Base-by-base conservation (phyloP, 306 rosid species). In the Vicia villosa region DNA sequence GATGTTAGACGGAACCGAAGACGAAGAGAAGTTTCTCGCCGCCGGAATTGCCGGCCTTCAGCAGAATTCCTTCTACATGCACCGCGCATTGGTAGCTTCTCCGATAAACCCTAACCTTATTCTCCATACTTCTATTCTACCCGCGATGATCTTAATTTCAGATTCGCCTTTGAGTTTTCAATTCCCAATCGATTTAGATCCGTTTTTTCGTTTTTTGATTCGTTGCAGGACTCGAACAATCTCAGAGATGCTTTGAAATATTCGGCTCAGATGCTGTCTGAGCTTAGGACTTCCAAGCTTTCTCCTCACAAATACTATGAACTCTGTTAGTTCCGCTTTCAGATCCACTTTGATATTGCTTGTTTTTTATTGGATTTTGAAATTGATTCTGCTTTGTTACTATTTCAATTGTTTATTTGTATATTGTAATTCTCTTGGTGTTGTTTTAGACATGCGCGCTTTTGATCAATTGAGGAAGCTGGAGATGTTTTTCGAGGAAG, bases 201-300 rank as follows among this genome's bases (percentile, higher is more conserved):
- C 17, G 6, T 66, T 74, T 24, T 70, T 21, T 10, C 14, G 4
- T 3, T 50, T 50, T 50, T 5, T 16, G 61, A 16, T 83, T 77
- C 36, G 41, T 50, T 49, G 37, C 72, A 94, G 99, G 99, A 94
- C 65, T 91, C 99, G 14, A 94, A 94, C 56, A 94, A 94, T 85
- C 92, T 94, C 38, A 87, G 92, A 49, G 99, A 94, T 51, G 99
- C 99, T 32, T 77, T 94, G 81, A 94, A 91, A 75, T 94, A 87
- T 69, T 94, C 99, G 4, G 96, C 99, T 76, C 99, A 91, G 91
- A 91, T 93, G 98, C 96, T 93, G 10, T 93, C 98, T 64, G 99
- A 94, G 84, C 91, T 94, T 42, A 86, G 99, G 49, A 88, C 97
- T 75, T 90, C 98, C 21, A 93, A 90, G 90, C 98, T 93, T 59